Percentiles rank a stretch among this genome's conserved stretches.
Evolutionary conservation across 345 rosid genomes (phyloP).

Genomic region (Linum tenue): DNA sequence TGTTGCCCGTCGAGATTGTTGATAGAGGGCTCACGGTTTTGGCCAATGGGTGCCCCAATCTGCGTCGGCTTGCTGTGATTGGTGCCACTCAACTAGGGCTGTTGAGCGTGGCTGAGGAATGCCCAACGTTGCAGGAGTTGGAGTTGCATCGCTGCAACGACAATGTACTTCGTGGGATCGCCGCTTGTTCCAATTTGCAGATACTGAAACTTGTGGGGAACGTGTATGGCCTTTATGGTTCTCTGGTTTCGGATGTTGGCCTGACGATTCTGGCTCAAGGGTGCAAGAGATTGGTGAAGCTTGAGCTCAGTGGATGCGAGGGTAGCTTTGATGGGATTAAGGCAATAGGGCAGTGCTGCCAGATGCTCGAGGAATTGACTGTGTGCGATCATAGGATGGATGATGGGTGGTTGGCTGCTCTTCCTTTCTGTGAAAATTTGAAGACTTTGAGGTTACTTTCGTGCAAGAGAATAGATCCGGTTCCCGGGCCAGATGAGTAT

Average conservation of each 20-base stretch:
- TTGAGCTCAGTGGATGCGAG: conserved; percentile 10
- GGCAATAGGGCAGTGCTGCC: conserved; percentile 8
- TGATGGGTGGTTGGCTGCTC: conserved; percentile 6
- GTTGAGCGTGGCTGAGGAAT: conserved; percentile 6
- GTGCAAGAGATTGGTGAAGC: conserved; percentile 12
- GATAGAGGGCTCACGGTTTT: conserved; percentile 23
- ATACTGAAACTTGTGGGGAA: conserved; percentile 4
- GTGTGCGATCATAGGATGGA: conserved; percentile 7
- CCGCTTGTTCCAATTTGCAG: conserved; percentile 6
- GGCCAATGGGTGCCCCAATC: conserved; percentile 13
- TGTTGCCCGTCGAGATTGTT: conserved; percentile 44
- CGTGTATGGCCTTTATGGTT: conserved; percentile 1
- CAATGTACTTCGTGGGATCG: conserved; percentile 10
- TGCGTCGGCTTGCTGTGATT: conserved; percentile 7
- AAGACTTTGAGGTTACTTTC: conserved; percentile 5
- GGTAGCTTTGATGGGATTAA: conserved; percentile 10
- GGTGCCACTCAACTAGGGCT: conserved; percentile 3
- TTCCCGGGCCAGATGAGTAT: background rate
- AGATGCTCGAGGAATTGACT: conserved; percentile 9
- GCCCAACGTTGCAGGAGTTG: conserved; percentile 6
- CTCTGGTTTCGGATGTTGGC: conserved; percentile 8
- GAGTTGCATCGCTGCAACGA: conserved; percentile 20
- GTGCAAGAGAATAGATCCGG: conserved; percentile 8
- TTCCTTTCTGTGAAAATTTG: conserved; percentile 6
- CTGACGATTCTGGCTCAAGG: conserved; percentile 10